Base-by-base conservation (phyloP, 2,329 filamentous ascomycete species). In the Epichloe gansuensis region DNA sequence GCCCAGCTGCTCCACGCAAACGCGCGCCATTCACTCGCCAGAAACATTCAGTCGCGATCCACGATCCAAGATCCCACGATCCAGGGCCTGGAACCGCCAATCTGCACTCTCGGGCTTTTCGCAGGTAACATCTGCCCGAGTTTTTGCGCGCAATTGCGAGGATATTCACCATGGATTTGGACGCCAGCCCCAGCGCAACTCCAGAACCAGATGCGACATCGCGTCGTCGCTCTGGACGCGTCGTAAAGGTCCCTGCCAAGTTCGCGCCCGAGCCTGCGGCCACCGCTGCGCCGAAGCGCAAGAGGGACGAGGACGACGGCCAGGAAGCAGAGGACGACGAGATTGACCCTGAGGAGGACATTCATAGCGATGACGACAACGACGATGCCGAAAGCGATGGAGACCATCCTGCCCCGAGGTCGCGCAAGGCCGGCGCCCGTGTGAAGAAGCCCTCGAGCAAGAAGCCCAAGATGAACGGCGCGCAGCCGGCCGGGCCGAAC, bases 141-240 rank as follows among this genome's bases (percentile, higher is more conserved):
- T 37, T 31, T 9, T 23, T 43, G 50, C 43, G 51, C 49, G 41
- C 53, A 50, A 51, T 52, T 51, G 54, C 53, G 52, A 60, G 37
- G 5, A 56, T 48, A 46, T 17, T 47, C 50, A 56, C 48, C 52
- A 56, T 59, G 57, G 56, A 58, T n/a, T 9, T 43, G 45, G 48
- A 41, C 31, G 48, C 31, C 35, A 53, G 57, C 52, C 21, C 55
- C 53, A 58, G 51, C 56, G 50, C 55, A 51, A 56, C 56, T 41
- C 73, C 76, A 56, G 74, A 76, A 52, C 70, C 72, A 56, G 72
- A 75, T 56, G 68, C 71, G 55, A 72, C 73, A 62, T 72, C 75
- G 69, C 76, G 77, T 74, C 82, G 83, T 67, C 80, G 81, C 59
- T 86, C 83, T 39, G 80, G 81, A 80, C 81, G 81, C 79, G 81